These are phyloP conservation scores for Madurella fahalii DNA, from an alignment of 2,329 filamentous ascomycete genomes.

Conservation along the genomic window DNA sequence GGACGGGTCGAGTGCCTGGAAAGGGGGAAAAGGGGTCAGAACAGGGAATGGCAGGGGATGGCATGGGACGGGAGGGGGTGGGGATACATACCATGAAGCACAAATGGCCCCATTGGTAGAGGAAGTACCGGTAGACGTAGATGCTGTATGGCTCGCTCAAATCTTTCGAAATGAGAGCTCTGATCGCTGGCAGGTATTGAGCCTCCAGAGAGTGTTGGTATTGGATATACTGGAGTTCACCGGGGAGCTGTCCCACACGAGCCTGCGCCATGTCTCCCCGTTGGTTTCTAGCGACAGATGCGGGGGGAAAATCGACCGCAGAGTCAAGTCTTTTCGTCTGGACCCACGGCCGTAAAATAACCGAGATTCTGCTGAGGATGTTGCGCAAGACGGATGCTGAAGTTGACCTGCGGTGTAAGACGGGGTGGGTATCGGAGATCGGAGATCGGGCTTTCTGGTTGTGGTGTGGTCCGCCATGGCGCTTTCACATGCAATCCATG, in stretches of 20 bases:
- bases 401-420: not conserved
- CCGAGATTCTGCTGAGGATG: not conserved
- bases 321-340: too few species aligned
- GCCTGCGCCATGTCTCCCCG: conserved; percentile 33
- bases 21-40: conserved; percentile 1
- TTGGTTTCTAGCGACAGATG: not conserved
- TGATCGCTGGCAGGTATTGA: conserved; percentile 76
- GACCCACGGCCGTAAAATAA: too few species aligned
- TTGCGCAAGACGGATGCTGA: not conserved
- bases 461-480: not conserved
- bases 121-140: conserved; percentile 97
- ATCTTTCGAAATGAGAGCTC: conserved; percentile 90
- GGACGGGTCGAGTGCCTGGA: conserved; percentile 55
- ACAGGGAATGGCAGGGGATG: not conserved
- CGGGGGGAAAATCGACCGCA: too few species aligned
- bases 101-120: conserved; percentile 97
- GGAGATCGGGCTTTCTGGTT: not conserved
- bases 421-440: not conserved
- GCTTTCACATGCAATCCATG: conserved; percentile 14
- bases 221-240: conserved; percentile 55
- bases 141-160: conserved; percentile 98
- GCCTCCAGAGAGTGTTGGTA: conserved; percentile 59
- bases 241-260: conserved; percentile 35
- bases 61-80: not conserved
- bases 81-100: conserved; percentile 73